Base-by-base conservation (phyloP, 306 rosid genomes). In the Prunus dulcis region DNA sequence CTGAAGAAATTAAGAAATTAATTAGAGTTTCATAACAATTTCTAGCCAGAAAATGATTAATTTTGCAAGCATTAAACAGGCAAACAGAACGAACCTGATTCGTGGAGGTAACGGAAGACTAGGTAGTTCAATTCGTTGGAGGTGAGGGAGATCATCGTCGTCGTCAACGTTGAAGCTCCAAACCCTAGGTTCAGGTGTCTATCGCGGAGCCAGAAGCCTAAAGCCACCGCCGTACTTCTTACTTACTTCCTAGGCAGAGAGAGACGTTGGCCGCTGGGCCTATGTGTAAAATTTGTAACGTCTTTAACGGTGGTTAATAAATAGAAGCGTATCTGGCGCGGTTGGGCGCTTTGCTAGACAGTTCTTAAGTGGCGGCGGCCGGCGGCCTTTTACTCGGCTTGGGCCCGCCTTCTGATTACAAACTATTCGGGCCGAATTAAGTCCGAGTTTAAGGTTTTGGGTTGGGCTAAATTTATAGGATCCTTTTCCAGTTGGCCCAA, bases 61-160 rank as follows among this genome's bases (percentile, higher is more conserved):
- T 34, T 32, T 52, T 18, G 14, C 52, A 52, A 53, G 27, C 2
- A 5, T 30, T 30, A 15, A 70, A 4, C 12, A 13, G 30, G 67
- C 41, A 51, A 38, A 38, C 17, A 25, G 27, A 22, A 23, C 2
- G 34, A 27, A 81, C 90, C 91, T 80, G 90, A 87, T 86, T 87
- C 90, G 61, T 87, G 92, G 20, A 90, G 88, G 77, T 86, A 87
- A 55, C 89, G 92, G 78, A 90, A 87, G 58, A 90, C 81, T 9
- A 88, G 52, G 84, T 85, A 88, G 87, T 89, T 89, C 56, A 89
- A 69, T 64, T 89, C 93, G 69, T 73, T 41, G 64, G 90, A 86
- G 78, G 82, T 81, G 55, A 86, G 72, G 69, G 87, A 78, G 74
- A 80, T 81, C 93, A 89, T 89, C 60, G 79, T 60, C 41, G 76